Evolutionary conservation across 495 filamentous ascomycete species (phyloP).

Genomic region (Penicillium riverlandense): DNA sequence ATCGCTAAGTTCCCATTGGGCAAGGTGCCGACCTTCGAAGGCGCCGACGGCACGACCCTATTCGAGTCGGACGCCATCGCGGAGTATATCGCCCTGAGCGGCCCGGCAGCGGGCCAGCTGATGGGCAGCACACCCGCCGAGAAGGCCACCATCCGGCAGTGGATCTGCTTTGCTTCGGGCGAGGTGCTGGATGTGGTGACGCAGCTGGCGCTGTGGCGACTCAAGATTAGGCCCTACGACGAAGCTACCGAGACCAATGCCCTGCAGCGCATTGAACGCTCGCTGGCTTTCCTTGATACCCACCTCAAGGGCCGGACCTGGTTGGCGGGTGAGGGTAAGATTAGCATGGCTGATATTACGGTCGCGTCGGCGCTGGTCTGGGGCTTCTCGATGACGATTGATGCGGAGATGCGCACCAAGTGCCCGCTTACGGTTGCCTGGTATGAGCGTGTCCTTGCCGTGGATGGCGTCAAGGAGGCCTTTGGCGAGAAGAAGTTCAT

Average conservation of each 20-base stretch:
- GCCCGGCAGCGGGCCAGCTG: constrained; percentile 44
- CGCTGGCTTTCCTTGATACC: constrained; percentile 34
- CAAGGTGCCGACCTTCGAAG: constrained; percentile 53
- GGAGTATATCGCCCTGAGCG: constrained; percentile 44
- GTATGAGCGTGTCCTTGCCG: constrained; percentile 31
- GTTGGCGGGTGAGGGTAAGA: constrained; percentile 35
- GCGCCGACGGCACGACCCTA: constrained; percentile 41
- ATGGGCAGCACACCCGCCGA: constrained; percentile 38
- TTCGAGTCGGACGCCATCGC: constrained; percentile 51
- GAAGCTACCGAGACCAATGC: constrained; percentile 23
- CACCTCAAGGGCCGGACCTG: constrained; percentile 34
- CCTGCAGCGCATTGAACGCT: constrained; percentile 22
- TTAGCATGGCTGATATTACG: constrained; percentile 50
- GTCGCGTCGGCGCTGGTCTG: constrained; percentile 31
- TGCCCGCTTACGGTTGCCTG: constrained; percentile 38
- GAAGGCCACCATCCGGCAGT: constrained; percentile 43
- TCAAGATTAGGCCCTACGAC: constrained; percentile 25
- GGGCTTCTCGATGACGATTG: constrained; percentile 35
- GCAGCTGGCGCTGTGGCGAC: constrained; percentile 24
- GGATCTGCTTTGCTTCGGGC: constrained; percentile 40
- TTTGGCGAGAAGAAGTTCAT: constrained; percentile 39
- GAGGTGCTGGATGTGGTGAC: constrained; percentile 32
- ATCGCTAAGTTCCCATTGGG: constrained; percentile 55
- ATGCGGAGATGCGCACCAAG: constrained; percentile 42
- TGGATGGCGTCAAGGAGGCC: constrained; percentile 43